A percentile compares a stretch with the other conserved stretches of the same genome.
Evolutionary conservation across 257 asterid genomes (phyloP).

Genomic region (Vinca minor): DNA sequence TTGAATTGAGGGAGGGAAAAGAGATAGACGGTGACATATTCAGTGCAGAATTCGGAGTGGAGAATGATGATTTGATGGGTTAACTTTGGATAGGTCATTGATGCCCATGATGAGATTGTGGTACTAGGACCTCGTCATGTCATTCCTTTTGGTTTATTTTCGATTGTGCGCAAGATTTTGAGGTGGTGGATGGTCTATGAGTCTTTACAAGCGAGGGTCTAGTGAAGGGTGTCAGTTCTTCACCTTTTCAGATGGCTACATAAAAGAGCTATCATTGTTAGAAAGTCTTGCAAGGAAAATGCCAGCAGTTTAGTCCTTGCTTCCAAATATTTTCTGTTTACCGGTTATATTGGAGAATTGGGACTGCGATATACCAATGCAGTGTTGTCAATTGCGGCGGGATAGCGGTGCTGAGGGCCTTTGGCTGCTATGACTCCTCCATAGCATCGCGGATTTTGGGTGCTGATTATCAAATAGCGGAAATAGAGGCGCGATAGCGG

Average conservation of each 20-base stretch:
- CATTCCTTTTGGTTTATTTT: not conserved
- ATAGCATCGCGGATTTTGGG: too few species aligned
- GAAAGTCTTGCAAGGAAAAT: not conserved
- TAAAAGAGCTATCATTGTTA: not conserved
- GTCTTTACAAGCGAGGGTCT: too few species aligned
- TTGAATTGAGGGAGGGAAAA: not conserved
- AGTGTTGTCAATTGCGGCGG: too few species aligned
- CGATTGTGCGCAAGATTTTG: too few species aligned
- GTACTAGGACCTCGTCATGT: not conserved
- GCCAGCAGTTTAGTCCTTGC: not conserved
- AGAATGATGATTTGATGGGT: not conserved
- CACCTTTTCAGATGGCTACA: not conserved
- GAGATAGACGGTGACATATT: not conserved
- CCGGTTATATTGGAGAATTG: not conserved
- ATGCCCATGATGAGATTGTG: not conserved
- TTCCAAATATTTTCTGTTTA: too few species aligned
- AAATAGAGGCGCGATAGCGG: too few species aligned
- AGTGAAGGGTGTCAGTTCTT: not conserved
- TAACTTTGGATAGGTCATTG: not conserved
- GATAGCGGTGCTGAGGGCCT: too few species aligned
- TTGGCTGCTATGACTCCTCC: too few species aligned
- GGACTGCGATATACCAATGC: not conserved
- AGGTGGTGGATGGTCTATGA: too few species aligned
- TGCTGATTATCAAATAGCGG: too few species aligned
- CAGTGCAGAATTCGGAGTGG: not conserved